Evolutionary conservation across 208 protist species (phyloP), one percentile per base, ranked within the genome.

Genomic region (Entamoeba invadens): DNA sequence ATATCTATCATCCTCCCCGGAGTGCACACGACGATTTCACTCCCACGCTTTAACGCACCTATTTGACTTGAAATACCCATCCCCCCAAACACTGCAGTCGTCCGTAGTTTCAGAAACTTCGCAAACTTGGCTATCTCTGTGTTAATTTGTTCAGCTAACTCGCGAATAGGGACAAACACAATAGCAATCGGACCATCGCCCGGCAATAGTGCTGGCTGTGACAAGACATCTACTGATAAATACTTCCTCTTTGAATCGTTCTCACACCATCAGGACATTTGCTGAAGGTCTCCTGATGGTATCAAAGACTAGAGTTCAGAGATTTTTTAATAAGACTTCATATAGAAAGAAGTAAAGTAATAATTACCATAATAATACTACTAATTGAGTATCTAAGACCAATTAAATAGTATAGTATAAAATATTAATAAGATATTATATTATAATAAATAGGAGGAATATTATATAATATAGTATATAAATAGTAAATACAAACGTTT

Each of bases 131-230:
- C 91, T 10, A 97, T 96, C 95, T 99, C 98, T 44, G 97, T 96
- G 93, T 99, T 97, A 94, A 99, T 99, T 96, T 99, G 98, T 95
- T 98, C 96, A 0, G 98, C 98, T n/a, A 99, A 96, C 95, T 99
- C 98, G 92, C 98, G 97, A 6, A 98, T 99, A 2, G 99, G 99
- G 44, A 98, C 98, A 57, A 47, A 96, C 94, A 18, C 98, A 96
- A 91, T 98, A 97, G 94, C 98, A 98, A 94, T 91, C 12, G 94
- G 93, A n/a, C 68, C 44, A n/a, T 72, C 57, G 1, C 16, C 87
- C 44, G 1, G 2, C 38, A 5, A 31, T 21, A 68, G 4, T 12
- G 45, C 25, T n/a, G 16, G 1, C 68, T 68, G 45, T 57, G 47
- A 8, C 47, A 57, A 25, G 47, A 57, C 47, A 57, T 57, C 47